Percentiles rank a stretch among this genome's conserved stretches.
These are phyloP conservation scores for Fraxinus cuspidata DNA, from an alignment of 257 asterid species.

Conservation along the genomic window DNA sequence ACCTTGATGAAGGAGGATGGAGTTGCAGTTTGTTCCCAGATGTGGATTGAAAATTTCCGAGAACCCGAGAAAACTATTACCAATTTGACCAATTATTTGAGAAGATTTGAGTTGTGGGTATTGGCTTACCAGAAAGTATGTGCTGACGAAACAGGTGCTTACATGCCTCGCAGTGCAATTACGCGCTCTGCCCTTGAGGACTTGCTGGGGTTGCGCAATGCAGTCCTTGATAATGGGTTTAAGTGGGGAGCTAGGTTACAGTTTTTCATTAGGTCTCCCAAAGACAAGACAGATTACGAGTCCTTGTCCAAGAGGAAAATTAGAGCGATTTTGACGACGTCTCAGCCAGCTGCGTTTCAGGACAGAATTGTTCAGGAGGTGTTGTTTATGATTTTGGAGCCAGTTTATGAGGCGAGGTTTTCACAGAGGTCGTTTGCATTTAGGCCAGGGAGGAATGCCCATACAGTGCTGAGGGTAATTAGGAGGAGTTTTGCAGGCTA, in stretches of 20 bases:
- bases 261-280: conserved; percentile 80
- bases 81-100: conserved; percentile 68
- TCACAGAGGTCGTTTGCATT: conserved; percentile 89
- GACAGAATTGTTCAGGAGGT: conserved; percentile 94
- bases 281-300: conserved; percentile 85
- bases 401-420: conserved; percentile 83
- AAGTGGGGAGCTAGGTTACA: conserved; percentile 97
- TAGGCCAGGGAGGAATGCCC: conserved; percentile 94
- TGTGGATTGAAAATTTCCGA: conserved; percentile 86
- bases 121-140: conserved; percentile 91
- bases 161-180: conserved; percentile 74
- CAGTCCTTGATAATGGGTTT: conserved; percentile 76
- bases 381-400: conserved; percentile 79
- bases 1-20: conserved; percentile 92
- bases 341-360: conserved; percentile 81
- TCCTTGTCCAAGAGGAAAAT: conserved; percentile 91
- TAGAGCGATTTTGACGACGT: conserved; percentile 76
- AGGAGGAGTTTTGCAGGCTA: conserved; percentile 97
- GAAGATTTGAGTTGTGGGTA: conserved; percentile 95
- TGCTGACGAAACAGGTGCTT: conserved; percentile 84
- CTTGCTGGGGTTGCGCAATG: conserved; percentile 76
- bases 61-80: conserved; percentile 63
- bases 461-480: conserved; percentile 79
- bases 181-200: conserved; percentile 81
- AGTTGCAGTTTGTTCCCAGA: conserved; percentile 67